Conservation (phyloP, 257 asterid species). For the Solanum chiquidenum region DNA sequence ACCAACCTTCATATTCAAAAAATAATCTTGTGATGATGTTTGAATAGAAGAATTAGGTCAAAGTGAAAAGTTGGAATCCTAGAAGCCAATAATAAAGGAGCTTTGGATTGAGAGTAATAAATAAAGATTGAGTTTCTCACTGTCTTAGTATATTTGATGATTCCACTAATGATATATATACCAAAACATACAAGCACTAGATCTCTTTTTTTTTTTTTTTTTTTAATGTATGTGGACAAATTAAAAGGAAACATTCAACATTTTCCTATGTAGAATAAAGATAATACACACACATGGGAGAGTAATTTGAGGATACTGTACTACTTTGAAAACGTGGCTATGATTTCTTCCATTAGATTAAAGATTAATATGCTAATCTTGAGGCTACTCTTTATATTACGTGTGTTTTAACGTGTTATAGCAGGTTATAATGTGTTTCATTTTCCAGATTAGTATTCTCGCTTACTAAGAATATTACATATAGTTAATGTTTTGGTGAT, state of each 20-base stretch:
- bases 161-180: neutral
- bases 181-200: neutral
- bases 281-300: constrained; percentile 4
- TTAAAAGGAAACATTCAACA: neutral
- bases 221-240: neutral
- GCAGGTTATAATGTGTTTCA: fast-evolving
- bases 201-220: neutral
- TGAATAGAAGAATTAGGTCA: neutral
- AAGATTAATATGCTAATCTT: constrained; percentile 13
- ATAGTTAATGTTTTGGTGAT: neutral
- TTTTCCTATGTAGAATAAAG: neutral
- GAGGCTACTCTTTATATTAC: neutral
- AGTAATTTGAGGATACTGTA: constrained; percentile 2
- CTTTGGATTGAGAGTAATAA: constrained; percentile 28
- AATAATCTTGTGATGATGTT: neutral
- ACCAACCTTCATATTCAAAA: constrained; percentile 42
- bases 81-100: constrained; percentile 56
- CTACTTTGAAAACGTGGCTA: constrained; percentile 34
- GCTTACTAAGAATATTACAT: neutral
- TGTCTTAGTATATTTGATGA: neutral
- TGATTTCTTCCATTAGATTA: constrained; percentile 24
- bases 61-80: constrained; percentile 4
- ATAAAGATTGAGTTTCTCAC: neutral
- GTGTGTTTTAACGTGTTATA: neutral
- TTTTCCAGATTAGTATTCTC: neutral